Evolutionary conservation across 2,329 filamentous ascomycete species (phyloP), one percentile per base, ranked within the genome.

Genomic region (Penicillium rolfsii): DNA sequence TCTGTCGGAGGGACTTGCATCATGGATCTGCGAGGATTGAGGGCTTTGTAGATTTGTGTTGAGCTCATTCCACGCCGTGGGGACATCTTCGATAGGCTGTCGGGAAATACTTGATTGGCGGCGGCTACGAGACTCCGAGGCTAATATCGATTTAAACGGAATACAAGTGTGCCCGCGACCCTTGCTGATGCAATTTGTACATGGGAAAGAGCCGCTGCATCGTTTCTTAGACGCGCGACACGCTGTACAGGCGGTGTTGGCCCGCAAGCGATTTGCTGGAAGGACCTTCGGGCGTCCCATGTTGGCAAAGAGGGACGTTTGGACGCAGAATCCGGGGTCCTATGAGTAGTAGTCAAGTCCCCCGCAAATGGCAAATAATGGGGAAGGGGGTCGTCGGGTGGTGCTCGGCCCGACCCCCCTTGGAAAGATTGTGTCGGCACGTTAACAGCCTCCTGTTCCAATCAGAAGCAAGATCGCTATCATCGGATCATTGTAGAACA

Each of bases 211-310:
- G 9, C 80, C 82, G 58, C 79, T 80, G 67, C 83, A 85, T 63
- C 81, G 74, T 70, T 83, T 84, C 71, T 84, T 84, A 8, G 81
- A 79, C 14, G 76, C 73, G 33, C 81, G 78, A 64, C 83, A 85
- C 5, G 77, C 69, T 50, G 77, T 74, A 64, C 83, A 84, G 7
- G 83, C 83, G 59, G 82, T 79, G 24, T 76, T 77, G 16, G 81
- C 80, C 43, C 83, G 77, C 59, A 80, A 78, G 4, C 83, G 79
- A 61, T 83, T 79, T 52, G 79, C 78, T 1, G 81, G 80, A 19
- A 76, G 77, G 24, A 85, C 81, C 64, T 80, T 83, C 12, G 82
- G 82, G 24, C 83, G 82, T 60, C 82, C 82, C 83, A 85, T 85
- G 35, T 38, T 68, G 61, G 58, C 43, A 38, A 19, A 14, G 30